Evolutionary conservation across 2,329 filamentous ascomycete species (phyloP), one percentile per base, ranked within the genome.

Genomic region (Samsoniella hepiali): DNA sequence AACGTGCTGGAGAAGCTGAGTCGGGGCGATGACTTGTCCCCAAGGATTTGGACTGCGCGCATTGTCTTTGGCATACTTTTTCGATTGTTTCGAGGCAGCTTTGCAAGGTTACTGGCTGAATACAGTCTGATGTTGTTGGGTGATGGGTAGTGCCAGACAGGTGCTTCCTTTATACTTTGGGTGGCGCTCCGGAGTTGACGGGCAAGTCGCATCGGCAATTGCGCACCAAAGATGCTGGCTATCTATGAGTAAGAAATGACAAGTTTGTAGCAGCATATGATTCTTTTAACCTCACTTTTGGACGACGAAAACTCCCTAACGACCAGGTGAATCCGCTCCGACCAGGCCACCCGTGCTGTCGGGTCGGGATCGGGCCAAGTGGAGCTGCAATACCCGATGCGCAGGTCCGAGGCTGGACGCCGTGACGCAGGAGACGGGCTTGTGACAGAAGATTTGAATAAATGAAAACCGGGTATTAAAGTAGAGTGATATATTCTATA

Each of bases 1-100:
- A 72, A 36, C 0, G 65, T 58, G 0, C 53, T 7, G 15, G 60
- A 68, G 47, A 66, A 62, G 17, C 31, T 59, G 27, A 75, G 59
- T 0, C 64, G 40, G 2, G 69, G 70, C 32, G 65, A 64, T 0
- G 59, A 61, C 1, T 63, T 66, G n/a, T 67, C 65, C 27, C 73
- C 73, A 0, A 71, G 56, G 32, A 77, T 65, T 47, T 75, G 71
- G 17, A 76, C 65, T 8, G 74, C 74, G 49, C 71, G 74, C 75
- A 77, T 76, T 13, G n/a, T 65, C 7, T 50, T 27, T 9, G 42
- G n/a, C 59, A 56, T 56, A 7, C 34, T 17, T 15, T 27, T 5
- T 3, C 9, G 1, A 5, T 49, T 3, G 27, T 59, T 2, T 49
- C 6, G 32, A n/a, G 11, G 27, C 3, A 8, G 15, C 13, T 5